A percentile compares a stretch with the other conserved stretches of the same genome.
Evolutionary conservation across 129 eudicot species (phyloP).

Genomic region (Kitagawia praeruptora): DNA sequence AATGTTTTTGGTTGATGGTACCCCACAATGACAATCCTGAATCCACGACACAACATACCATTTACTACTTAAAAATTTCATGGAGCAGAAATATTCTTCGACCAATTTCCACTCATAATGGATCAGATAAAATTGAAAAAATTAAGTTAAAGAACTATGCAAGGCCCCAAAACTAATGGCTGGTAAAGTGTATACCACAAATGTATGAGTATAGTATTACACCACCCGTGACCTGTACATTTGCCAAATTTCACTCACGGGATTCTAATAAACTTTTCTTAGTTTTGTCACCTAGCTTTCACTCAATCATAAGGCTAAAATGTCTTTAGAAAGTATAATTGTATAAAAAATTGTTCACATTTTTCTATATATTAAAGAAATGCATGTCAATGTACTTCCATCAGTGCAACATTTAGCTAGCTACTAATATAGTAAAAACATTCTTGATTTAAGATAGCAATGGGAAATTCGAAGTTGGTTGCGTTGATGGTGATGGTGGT

Average conservation of each 20-base stretch:
- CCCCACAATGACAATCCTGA: background rate
- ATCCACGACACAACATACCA: background rate
- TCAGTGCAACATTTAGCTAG: background rate
- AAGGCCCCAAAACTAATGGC: background rate
- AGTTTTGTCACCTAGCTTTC: constrained; percentile 17
- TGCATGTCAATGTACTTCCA: background rate
- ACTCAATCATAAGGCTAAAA: constrained; percentile 12
- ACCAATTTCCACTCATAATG: background rate
- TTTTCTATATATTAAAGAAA: background rate
- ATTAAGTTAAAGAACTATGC: background rate
- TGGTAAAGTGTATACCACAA: background rate
- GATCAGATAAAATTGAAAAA: background rate
- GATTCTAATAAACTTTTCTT: background rate
- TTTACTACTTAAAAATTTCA: background rate
- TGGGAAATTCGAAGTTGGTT: constrained; percentile 11
- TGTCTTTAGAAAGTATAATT: background rate
- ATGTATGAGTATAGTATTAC: background rate
- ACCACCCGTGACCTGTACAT: constrained; percentile 27
- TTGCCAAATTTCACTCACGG: background rate
- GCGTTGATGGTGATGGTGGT: constrained; percentile 12
- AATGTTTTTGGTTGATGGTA: background rate
- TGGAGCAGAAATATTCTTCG: background rate
- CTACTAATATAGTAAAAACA: background rate
- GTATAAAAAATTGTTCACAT: background rate
- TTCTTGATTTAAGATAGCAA: background rate